Conservation (phyloP, 2,329 filamentous ascomycete genomes). For the Penicillium sumatraense region DNA sequence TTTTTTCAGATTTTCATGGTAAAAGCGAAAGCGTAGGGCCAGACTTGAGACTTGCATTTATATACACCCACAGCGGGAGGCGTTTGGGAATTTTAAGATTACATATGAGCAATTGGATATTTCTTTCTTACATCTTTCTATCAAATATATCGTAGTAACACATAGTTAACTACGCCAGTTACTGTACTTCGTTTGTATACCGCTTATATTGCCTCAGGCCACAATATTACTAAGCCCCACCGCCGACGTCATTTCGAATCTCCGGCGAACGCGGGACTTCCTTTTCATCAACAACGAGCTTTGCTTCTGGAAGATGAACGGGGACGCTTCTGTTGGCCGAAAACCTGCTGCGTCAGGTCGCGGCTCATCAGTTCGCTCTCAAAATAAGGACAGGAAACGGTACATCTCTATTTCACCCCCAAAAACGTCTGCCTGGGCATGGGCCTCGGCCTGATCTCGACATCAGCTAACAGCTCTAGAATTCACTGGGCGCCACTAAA, state of each 20-base stretch:
- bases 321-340: slow-evolving; percentile 6
- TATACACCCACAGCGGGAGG: slow-evolving; percentile 9
- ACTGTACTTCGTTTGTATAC: no score
- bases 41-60: slow-evolving; percentile 4
- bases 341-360: background rate
- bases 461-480: slow-evolving; percentile 39
- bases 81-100: background rate
- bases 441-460: background rate
- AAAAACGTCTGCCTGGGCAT: background rate
- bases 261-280: background rate
- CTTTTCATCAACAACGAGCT: background rate
- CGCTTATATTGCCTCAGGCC: background rate
- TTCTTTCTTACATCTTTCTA: no score
- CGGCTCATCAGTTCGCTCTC: background rate
- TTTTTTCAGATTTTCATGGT: slow-evolving; percentile 33
- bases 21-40: slow-evolving; percentile 23
- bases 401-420: slow-evolving; percentile 1
- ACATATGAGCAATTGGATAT: slow-evolving; percentile 1
- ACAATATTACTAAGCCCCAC: background rate
- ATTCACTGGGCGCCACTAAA: slow-evolving; percentile 85
- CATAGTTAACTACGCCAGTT: no score
- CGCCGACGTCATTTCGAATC: slow-evolving; percentile 7
- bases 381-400: slow-evolving; percentile 18
- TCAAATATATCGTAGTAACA: no score
- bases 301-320: slow-evolving; percentile 16